These are phyloP conservation scores for Penicillium desertorum DNA, from an alignment of 495 filamentous ascomycete species.

Conservation along the genomic window DNA sequence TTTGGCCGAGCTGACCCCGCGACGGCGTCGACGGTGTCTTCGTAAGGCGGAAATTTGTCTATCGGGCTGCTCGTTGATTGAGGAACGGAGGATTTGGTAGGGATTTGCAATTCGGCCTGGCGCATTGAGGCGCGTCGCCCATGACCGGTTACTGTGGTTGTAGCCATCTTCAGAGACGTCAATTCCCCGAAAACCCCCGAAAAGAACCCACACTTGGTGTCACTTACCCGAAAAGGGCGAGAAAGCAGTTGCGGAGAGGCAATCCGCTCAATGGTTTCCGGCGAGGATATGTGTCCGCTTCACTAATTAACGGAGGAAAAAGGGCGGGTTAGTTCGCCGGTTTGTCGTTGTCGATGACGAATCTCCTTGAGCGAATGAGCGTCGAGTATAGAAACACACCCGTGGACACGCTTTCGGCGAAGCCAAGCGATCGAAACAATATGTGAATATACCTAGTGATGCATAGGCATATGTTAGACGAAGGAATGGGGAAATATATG, in stretches of 20 bases:
- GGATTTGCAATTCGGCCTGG: constrained; percentile 40
- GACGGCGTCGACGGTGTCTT: constrained; percentile 37
- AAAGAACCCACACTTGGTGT: not conserved
- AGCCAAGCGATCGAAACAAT: not conserved
- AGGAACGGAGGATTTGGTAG: constrained; percentile 29
- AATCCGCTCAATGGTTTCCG: not conserved
- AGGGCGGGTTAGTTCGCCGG: constrained; percentile 10
- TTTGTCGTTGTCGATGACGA: constrained; percentile 43
- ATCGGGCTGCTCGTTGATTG: constrained; percentile 42
- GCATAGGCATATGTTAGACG: not conserved
- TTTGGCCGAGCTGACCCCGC: constrained; percentile 25
- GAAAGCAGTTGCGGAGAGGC: constrained; percentile 1
- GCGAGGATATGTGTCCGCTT: constrained; percentile 7
- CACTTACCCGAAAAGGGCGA: constrained; percentile 13
- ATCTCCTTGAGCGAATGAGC: constrained; percentile 35
- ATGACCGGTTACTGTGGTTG: constrained; percentile 46
- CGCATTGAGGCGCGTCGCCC: constrained; percentile 47
- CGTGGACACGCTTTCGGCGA: constrained; percentile 16
- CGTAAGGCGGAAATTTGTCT: constrained; percentile 47
- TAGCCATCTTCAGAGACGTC: constrained; percentile 35
- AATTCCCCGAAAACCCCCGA: not conserved
- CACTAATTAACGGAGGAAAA: not conserved
- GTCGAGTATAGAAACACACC: constrained; percentile 25
- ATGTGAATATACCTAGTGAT: not conserved
- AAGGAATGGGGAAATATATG: not conserved